These are phyloP conservation scores for Elaeis oleifera DNA, from an alignment of 202 grass and related monocot species.

Conservation along the genomic window DNA sequence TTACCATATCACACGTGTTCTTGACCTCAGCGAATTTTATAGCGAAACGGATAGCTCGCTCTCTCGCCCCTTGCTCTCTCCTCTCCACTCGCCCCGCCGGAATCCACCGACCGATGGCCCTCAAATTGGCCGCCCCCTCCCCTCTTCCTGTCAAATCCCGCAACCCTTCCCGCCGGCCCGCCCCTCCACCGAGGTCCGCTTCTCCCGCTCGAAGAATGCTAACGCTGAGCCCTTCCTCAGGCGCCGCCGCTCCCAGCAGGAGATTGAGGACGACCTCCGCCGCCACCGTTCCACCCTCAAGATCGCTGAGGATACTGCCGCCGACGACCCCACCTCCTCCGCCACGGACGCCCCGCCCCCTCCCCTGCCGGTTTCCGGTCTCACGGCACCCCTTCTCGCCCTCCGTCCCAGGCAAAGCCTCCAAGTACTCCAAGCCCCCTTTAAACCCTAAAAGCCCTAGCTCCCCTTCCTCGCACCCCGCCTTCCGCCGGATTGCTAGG, in stretches of 20 bases:
- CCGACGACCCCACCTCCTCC: no score
- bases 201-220: conserved; percentile 13
- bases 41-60: not conserved
- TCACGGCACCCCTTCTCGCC: no score
- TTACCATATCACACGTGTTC: no score
- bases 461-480: conserved; percentile 31
- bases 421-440: conserved; percentile 30
- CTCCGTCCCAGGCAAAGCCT: conserved; percentile 17
- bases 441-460: not conserved
- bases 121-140: not conserved
- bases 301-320: no score
- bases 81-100: not conserved
- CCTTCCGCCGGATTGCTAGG: conserved; percentile 25
- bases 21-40: not conserved
- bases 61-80: not conserved
- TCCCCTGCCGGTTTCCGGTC: no score
- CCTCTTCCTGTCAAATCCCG: not conserved
- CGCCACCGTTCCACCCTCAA: no score
- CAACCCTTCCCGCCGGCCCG: not conserved
- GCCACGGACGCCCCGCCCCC: no score
- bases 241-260: not conserved
- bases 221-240: conserved; percentile 13
- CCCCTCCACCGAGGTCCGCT: conserved; percentile 2
- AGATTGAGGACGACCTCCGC: no score
- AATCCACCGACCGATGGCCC: not conserved